A percentile compares a stretch with the other conserved stretches of the same genome.
These are phyloP conservation scores for Heliamphora pulchella DNA, from an alignment of 179 eudicot genomes.

Conservation along the genomic window DNA sequence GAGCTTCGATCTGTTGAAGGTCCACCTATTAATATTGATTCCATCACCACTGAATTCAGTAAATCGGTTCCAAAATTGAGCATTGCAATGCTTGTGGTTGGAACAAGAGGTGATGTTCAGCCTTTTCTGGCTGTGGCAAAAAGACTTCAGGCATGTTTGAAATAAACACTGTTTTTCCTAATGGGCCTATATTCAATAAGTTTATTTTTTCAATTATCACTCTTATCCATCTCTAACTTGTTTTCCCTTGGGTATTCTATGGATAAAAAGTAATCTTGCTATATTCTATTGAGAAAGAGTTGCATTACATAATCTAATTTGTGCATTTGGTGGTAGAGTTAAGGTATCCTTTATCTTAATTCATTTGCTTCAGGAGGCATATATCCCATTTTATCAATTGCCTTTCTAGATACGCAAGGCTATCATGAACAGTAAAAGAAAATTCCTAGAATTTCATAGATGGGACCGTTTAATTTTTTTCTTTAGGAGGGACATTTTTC, in stretches of 20 bases:
- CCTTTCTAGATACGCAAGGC: too few species aligned
- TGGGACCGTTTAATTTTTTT: too few species aligned
- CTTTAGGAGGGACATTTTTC: background rate
- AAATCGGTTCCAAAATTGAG: slow-evolving; percentile 58
- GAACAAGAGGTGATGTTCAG: slow-evolving; percentile 92
- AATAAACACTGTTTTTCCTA: background rate
- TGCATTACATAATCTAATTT: background rate
- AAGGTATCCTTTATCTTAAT: background rate
- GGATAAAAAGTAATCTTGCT: background rate
- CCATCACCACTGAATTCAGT: slow-evolving; percentile 28
- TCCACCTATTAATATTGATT: slow-evolving; percentile 29
- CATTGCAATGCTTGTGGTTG: slow-evolving; percentile 81
- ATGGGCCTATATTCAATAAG: background rate
- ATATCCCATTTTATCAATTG: too few species aligned
- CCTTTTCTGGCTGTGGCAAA: slow-evolving; percentile 86
- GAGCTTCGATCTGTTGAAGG: slow-evolving; percentile 43
- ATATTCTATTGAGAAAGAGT: background rate
- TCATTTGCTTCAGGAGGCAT: too few species aligned
- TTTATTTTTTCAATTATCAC: slow-evolving; percentile 7
- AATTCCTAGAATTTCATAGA: too few species aligned
- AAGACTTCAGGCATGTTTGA: slow-evolving; percentile 53
- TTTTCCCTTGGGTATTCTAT: background rate
- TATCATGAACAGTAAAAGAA: too few species aligned
- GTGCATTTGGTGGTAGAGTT: background rate
- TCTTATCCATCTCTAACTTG: background rate